A percentile compares a stretch with the other conserved stretches of the same genome.
phyloP scores from a whole-genome alignment of 2,329 filamentous ascomycete species.

The Trichophyton equinum region DNA sequence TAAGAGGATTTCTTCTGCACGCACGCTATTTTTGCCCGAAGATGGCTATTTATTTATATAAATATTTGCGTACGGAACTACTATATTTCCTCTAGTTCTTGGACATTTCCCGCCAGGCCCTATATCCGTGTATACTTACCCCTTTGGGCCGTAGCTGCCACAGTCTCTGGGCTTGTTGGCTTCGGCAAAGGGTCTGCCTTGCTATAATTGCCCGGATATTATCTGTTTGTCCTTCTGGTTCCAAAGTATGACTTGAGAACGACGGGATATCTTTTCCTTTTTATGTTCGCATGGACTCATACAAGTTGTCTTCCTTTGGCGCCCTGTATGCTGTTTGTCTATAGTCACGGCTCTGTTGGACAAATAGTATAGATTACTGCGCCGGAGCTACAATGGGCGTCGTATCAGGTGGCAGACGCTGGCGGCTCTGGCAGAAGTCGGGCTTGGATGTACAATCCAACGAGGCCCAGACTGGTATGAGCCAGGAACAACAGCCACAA shows the following conservation, averaged over 20 bases:
- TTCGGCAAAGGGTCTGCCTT: background rate
- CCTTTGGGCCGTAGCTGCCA: background rate
- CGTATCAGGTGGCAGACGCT: background rate
- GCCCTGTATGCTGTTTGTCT: too few relatives aligned
- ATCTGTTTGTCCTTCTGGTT: background rate
- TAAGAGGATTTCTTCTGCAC: background rate
- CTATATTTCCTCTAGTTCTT: background rate
- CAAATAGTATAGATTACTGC: background rate
- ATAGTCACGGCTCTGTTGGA: too few relatives aligned
- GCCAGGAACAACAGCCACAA: background rate
- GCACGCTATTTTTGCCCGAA: background rate
- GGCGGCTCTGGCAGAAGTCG: background rate
- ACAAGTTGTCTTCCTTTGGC: background rate
- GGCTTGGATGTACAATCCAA: background rate
- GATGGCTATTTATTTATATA: background rate
- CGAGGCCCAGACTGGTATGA: background rate
- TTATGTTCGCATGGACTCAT: background rate
- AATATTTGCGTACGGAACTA: too few relatives aligned
- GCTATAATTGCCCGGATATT: background rate
- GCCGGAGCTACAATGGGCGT: background rate
- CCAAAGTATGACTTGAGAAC: background rate
- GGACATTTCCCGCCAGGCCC: background rate
- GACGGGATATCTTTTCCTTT: background rate
- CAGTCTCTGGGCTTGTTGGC: background rate
- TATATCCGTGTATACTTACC: slow-evolving; percentile 1